Conservation (phyloP, 352 stramenopile species). For the Pythium folliculosum region DNA sequence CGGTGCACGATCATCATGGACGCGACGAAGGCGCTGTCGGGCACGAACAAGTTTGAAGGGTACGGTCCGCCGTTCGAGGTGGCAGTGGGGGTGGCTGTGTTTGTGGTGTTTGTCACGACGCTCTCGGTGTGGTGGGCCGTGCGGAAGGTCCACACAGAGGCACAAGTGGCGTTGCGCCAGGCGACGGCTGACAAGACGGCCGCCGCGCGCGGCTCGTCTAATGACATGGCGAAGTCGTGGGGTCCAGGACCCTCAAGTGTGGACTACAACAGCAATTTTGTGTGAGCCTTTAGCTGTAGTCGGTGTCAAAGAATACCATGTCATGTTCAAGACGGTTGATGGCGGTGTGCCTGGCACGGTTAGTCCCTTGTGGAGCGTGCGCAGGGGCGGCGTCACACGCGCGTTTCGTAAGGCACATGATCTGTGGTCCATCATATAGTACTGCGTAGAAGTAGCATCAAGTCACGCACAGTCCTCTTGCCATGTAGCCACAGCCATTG, state of each 20-base stretch:
- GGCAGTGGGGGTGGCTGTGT: conserved; percentile 24
- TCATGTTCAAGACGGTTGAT: too few relatives aligned
- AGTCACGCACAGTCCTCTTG: too few relatives aligned
- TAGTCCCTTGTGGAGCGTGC: too few relatives aligned
- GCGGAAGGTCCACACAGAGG: not conserved
- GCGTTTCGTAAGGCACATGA: too few relatives aligned
- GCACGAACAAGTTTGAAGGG: not conserved
- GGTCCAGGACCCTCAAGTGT: not conserved
- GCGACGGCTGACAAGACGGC: not conserved
- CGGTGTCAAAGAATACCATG: too few relatives aligned
- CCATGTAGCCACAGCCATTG: too few relatives aligned
- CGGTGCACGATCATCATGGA: conserved; percentile 7
- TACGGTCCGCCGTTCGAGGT: conserved; percentile 34
- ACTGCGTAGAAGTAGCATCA: too few relatives aligned
- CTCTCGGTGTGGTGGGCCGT: conserved; percentile 29
- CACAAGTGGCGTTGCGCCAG: not conserved
- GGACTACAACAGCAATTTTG: conserved; percentile 15
- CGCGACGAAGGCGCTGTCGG: conserved; percentile 2
- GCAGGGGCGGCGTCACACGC: too few relatives aligned
- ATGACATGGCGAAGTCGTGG: conserved; percentile 5
- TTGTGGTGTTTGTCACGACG: conserved; percentile 33
- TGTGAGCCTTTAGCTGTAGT: not conserved
- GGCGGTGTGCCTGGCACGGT: too few relatives aligned
- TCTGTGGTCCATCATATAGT: too few relatives aligned
- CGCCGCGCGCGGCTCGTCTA: not conserved